Conservation (phyloP, 2,329 filamentous ascomycete genomes). For the Pseudocercospora crystallina region DNA sequence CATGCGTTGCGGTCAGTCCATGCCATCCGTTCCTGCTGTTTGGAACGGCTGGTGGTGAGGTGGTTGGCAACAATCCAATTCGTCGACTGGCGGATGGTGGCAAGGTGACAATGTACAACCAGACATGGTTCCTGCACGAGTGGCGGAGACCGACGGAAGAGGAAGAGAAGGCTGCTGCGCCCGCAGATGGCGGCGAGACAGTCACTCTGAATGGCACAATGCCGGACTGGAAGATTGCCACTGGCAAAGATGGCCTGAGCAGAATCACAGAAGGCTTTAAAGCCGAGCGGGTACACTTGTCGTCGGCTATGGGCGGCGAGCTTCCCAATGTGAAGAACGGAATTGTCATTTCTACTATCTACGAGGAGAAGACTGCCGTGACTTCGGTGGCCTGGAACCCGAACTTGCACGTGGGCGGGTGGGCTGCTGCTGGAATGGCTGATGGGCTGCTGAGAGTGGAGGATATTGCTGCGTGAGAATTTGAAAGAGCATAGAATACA, state of each 20-base stretch:
- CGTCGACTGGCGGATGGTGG: conserved; percentile 48
- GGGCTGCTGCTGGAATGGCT: conserved; percentile 52
- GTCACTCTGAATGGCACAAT: too few relatives aligned
- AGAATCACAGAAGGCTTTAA: conserved; percentile 47
- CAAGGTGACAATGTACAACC: conserved; percentile 54
- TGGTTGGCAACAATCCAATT: conserved; percentile 54
- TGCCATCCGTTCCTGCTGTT: conserved; percentile 57
- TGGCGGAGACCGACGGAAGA: conserved; percentile 43
- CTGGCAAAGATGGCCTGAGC: conserved; percentile 24
- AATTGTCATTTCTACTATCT: conserved; percentile 40
- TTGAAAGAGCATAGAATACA: too few relatives aligned
- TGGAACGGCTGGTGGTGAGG: conserved; percentile 54
- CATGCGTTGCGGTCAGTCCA: conserved; percentile 49
- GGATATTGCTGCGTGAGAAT: conserved; percentile 38
- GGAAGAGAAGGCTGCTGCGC: conserved; percentile 11
- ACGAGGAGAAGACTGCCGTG: conserved; percentile 46
- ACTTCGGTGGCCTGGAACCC: conserved; percentile 52
- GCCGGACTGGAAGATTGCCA: not conserved
- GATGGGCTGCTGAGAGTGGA: conserved; percentile 52
- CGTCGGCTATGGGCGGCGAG: conserved; percentile 16
- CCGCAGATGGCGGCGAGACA: not conserved
- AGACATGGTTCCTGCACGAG: conserved; percentile 59
- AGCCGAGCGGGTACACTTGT: conserved; percentile 24
- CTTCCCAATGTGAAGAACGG: conserved; percentile 24
- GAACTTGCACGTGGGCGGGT: conserved; percentile 50